Base-by-base conservation (phyloP, 176 grass and related monocot species). In the Triticum urartu region DNA sequence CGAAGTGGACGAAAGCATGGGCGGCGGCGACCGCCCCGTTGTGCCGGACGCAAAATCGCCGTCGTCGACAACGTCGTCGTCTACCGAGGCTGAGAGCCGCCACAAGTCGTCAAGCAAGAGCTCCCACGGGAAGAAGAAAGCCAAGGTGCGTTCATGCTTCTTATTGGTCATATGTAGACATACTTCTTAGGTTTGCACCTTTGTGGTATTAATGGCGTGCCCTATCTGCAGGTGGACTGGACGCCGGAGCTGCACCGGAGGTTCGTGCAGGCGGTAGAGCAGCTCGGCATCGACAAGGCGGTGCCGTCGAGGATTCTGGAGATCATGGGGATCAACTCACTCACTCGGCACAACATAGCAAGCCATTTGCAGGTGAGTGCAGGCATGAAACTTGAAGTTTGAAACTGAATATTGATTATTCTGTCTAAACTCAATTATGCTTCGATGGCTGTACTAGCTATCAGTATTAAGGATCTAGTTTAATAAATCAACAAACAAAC, bases 241-340 rank as follows among this genome's bases (percentile, higher is more conserved):
- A 95, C 96, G 30, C 90, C 96, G 35, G 96, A 98, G 60, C 90
- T 95, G 68, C 96, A 98, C 61, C 92, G 96, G 84, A 94, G 66
- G 65, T 98, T 98, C 62, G 93, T 98, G 20, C 96, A 94, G 80
- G 93, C 92, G 1, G 93, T 95, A 72, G 96, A 98, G 79, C 86
- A 95, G 88, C 91, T 98, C 11, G 96, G 96, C 56, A 88, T 98
- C 5, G 93, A 95, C 42, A 95, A 98, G 80, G 96, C 96, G 0
- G 93, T 98, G 60, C 96, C 96, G 0, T 98, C 96, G 17, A 98
- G 93, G 75, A 98, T 98, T 82, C 79, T 98, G n/a, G 96, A 95
- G 87, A 81, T 98, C 63, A 95, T 98, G 96, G 93, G 93, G 30
- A 88, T 94, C 47, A 77, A 98, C 79, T 94, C 91, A 3, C 92